Evolutionary conservation across 2,329 filamentous ascomycete species (phyloP).

Genomic region (Aspergillus quadrilineatus): DNA sequence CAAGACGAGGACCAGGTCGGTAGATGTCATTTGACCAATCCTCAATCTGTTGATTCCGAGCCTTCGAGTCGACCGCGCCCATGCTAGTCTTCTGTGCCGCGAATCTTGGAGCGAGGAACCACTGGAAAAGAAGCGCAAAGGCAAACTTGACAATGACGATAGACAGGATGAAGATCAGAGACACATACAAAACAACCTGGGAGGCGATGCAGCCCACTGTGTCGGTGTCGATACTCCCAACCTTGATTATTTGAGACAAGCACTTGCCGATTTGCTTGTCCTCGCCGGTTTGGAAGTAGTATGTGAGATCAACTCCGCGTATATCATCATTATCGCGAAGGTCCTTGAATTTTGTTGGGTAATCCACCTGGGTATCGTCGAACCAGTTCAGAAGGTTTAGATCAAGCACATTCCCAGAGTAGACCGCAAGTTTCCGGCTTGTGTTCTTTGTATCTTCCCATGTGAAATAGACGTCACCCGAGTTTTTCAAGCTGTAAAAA

Average conservation of each 20-base stretch:
- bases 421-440: slow-evolving; percentile 87
- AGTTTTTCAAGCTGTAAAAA: slow-evolving; percentile 70
- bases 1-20: slow-evolving; percentile 77
- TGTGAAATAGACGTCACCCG: slow-evolving; percentile 90
- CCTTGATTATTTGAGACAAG: slow-evolving; percentile 89
- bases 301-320: slow-evolving; percentile 83
- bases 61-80: slow-evolving; percentile 70
- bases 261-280: slow-evolving; percentile 85
- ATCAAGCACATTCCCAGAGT: slow-evolving; percentile 90
- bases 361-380: slow-evolving; percentile 73
- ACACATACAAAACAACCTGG: slow-evolving; percentile 93
- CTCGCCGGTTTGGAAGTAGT: slow-evolving; percentile 72
- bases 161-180: slow-evolving; percentile 84
- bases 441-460: slow-evolving; percentile 92
- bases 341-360: slow-evolving; percentile 75
- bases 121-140: slow-evolving; percentile 90
- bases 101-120: slow-evolving; percentile 88
- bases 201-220: slow-evolving; percentile 97
- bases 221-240: slow-evolving; percentile 92
- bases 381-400: slow-evolving; percentile 88
- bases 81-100: slow-evolving; percentile 83
- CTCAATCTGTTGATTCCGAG: slow-evolving; percentile 89
- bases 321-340: slow-evolving; percentile 70
- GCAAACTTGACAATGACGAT: slow-evolving; percentile 84
- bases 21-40: slow-evolving; percentile 99